phyloP scores from a whole-genome alignment of 1,139 yeast species.

The Zygosaccharomyces sapae region DNA sequence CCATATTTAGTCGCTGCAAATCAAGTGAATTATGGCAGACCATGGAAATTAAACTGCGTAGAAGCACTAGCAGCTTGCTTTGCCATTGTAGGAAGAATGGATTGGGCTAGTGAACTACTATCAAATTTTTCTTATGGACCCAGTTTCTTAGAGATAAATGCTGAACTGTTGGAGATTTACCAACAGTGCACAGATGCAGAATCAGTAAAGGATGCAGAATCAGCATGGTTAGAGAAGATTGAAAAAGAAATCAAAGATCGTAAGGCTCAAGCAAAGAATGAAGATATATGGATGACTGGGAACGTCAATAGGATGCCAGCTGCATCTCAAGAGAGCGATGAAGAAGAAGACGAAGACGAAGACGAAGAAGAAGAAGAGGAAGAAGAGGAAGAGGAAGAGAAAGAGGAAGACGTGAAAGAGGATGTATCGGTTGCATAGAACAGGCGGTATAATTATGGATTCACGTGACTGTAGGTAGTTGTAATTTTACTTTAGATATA shows the following conservation, averaged over 20 bases:
- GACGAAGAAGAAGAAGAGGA: conserved; percentile 29
- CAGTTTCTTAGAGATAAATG: conserved; percentile 75
- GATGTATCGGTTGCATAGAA: not conserved
- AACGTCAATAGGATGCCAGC: conserved; percentile 53
- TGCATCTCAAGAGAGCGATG: conserved; percentile 16
- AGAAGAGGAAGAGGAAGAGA: conserved; percentile 32
- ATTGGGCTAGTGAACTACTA: conserved; percentile 78
- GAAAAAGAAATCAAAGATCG: conserved; percentile 68
- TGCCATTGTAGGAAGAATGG: conserved; percentile 86
- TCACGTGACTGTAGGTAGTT: not conserved
- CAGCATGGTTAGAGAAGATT: conserved; percentile 63
- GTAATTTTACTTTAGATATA: not conserved
- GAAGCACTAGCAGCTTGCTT: conserved; percentile 97
- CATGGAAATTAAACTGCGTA: conserved; percentile 94
- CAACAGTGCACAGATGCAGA: conserved; percentile 76
- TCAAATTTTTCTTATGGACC: conserved; percentile 91
- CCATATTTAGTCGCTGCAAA: conserved; percentile 96
- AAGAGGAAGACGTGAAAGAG: conserved; percentile 21
- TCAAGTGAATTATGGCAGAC: conserved; percentile 94
- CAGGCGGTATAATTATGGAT: not conserved
- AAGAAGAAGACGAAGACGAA: conserved; percentile 28
- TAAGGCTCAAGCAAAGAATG: conserved; percentile 46
- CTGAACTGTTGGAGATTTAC: conserved; percentile 69
- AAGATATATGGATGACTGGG: conserved; percentile 76
- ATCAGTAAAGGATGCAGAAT: conserved; percentile 69